phyloP scores from a whole-genome alignment of 2,329 filamentous ascomycete genomes.

The Colletotrichum sp. region DNA sequence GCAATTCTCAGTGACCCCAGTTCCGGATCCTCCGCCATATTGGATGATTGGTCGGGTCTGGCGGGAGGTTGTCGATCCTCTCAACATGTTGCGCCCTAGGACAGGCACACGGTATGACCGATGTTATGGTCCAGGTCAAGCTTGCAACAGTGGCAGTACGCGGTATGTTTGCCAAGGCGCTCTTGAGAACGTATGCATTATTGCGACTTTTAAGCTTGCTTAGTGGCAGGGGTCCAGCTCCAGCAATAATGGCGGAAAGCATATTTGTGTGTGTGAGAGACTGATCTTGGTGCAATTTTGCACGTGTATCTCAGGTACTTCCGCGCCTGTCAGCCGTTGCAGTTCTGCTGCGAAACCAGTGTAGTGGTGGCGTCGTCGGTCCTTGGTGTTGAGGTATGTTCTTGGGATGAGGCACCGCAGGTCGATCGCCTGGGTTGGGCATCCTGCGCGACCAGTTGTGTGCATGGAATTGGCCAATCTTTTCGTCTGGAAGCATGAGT shows the following conservation, averaged over 20 bases:
- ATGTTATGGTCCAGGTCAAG: not conserved
- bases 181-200: not conserved
- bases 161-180: not conserved
- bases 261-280: not conserved
- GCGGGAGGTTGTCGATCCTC: not conserved
- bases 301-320: not conserved
- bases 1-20: not conserved
- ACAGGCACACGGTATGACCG: not conserved
- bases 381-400: not conserved
- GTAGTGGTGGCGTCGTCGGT: not conserved
- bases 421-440: not conserved
- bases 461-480: not conserved
- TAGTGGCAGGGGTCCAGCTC: not conserved
- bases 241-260: not conserved
- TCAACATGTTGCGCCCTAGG: not conserved
- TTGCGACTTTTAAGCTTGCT: not conserved
- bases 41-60: not conserved
- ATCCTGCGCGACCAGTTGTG: not conserved
- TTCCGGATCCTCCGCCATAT: not conserved
- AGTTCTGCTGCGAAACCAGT: not conserved
- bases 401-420: not conserved
- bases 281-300: not conserved
- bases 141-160: not conserved
- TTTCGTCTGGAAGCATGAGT: not conserved
- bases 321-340: not conserved